Base-by-base conservation (phyloP, 2,329 filamentous ascomycete species). In the Apiospora sp. region DNA sequence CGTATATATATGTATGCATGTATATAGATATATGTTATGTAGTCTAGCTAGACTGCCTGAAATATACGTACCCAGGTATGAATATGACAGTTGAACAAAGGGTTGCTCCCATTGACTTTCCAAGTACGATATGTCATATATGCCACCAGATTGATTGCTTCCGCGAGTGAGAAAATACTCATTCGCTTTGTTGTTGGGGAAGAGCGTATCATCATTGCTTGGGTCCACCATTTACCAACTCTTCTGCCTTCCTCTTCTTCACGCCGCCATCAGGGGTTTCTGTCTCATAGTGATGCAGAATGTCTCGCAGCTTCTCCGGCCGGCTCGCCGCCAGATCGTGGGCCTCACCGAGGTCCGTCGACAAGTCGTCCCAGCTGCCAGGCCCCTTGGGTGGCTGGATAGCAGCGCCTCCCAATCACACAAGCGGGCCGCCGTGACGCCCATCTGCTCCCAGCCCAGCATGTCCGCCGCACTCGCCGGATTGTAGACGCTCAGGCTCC, bases 361-460 rank as follows among this genome's bases (percentile, higher is more conserved):
- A 77, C 5, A 87, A 78, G 72, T 87, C 84, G 76, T 87, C 84
- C 86, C 86, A 87, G 69, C 81, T 82, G 77, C 87, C 86, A 0
- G 84, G 83, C 0, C 86, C 86, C 72, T 86, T 86, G 19, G 82
- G 85, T 75, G 84, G 84, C 6, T 85, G 85, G 69, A 87, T 85
- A 85, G 87, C 44, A 87, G 80, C 64, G 81, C 82, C 77, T 82
- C 82, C 81, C 81, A 82, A 74, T 82, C 81, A 41, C 81, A 81
- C 41, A 80, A 78, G 19, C 81, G 78, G 68, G 80, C 80, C 3
- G 80, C 81, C 0, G 81, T 80, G 1, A 80, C 76, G 5, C 80
- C 80, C 70, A 79, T 82, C 14, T 80, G 81, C 75, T 83, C 81
- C 81, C 81, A 83, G 0, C 81, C 81, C 51, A 30, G 13, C 13